Evolutionary conservation across 441 rosid genomes (phyloP), one percentile per base, ranked within the genome.

Genomic region (Theobroma grandiflorum): DNA sequence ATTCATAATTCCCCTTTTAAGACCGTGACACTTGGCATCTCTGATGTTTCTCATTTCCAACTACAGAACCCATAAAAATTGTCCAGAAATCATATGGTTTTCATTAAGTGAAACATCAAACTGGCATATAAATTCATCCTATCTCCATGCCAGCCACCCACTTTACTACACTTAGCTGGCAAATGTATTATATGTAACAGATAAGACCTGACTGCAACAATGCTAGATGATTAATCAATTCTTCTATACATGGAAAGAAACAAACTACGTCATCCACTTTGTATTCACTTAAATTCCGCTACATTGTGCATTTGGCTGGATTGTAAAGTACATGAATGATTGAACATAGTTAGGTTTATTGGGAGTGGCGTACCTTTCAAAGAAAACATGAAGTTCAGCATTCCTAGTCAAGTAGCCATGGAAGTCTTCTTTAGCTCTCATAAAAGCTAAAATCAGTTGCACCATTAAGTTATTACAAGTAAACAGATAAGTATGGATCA

Each of bases 131-230:
- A 58, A 58, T 3, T 20, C 35, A 22, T 58, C 31, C 4, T 20
- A 7, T 8, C 9, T 20, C 22, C 31, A 57, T n/a, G 35, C 35
- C 63, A 58, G 35, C 33, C 35, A 22, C 35, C 6, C 62, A 57
- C 22, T 40, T 73, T 57, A 73, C 0, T 57, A 73, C 49, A 20
- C 77, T 20, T n/a, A 73, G 52, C 66, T 20, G 77, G 53, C 50
- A 20, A 74, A 57, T 7, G 22, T 40, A 55, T 55, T 15, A 22
- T 11, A 59, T 20, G 37, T 3, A 57, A 72, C 64, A 38, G n/a
- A n/a, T 73, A 38, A 55, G 12, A 12, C 73, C 73, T 12, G 6
- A 43, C 55, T 42, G 38, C 38, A 69, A 45, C 40, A 57, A 57
- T 26, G 1, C 10, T 31, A 7, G 26, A 61, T 4, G 16, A 31